Base-by-base conservation (phyloP, 2,329 filamentous ascomycete species). In the Aspergillus pseudotamarii region DNA sequence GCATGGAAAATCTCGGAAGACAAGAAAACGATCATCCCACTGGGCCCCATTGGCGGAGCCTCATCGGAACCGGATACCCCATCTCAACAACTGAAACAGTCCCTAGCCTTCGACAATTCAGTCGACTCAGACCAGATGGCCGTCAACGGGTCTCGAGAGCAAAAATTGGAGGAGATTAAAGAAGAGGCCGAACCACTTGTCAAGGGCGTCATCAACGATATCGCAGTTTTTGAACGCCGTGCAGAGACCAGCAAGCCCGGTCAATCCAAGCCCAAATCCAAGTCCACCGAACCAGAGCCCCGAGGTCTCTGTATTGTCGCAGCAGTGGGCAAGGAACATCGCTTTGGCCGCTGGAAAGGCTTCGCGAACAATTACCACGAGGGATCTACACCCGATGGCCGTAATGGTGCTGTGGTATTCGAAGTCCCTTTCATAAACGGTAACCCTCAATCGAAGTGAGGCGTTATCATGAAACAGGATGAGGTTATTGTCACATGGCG, bases 331-430 rank as follows among this genome's bases (percentile, higher is more conserved):
- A 94, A 91, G 73, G 92, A 97, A 78, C 91, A 94, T 77, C 87
- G 93, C 51, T 81, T 97, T 48, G 95, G 93, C 4, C 85, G 91
- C 66, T 98, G 93, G 93, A 89, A 89, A 78, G 72, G 75, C 48
- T 79, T 77, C 59, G 66, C 71, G 26, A 79, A 82, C 56, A 79
- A 77, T 58, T 76, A 73, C 58, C 64, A 73, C 45, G 69, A 76
- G 41, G 76, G 77, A 16, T 51, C 71, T 48, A 65, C 73, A 56
- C 58, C 73, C 3, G 74, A 75, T 28, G 92, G 88, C 4, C 89
- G 89, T 68, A 97, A 97, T 74, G 92, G 92, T 8, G 91, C 91
- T n/a, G 86, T 95, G 28, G 85, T 97, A 11, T 96, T 97, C 74
- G 93, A 97, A 75, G 87, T 97, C 38, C 86, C 91, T 0, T 79